Evolutionary conservation across 2,329 filamentous ascomycete species (phyloP).

Genomic region (Cladosporium austrohemisphaericum): DNA sequence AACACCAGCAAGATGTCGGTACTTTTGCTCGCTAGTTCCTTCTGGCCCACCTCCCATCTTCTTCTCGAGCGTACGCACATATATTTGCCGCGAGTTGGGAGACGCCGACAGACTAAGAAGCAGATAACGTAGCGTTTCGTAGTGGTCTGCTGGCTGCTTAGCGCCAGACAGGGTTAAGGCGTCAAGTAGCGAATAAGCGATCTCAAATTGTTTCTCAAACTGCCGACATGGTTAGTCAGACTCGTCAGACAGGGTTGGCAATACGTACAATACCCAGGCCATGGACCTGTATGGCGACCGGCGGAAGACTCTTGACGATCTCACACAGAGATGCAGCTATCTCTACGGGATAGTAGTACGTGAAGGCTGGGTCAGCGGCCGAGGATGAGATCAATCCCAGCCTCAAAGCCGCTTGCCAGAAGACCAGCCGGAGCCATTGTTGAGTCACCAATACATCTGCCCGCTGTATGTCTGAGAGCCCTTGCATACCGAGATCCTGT

Average conservation of each 20-base stretch:
- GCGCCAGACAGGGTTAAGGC: slow-evolving; percentile 15
- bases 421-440: slow-evolving; percentile 21
- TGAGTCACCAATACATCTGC: slow-evolving; percentile 21
- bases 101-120: slow-evolving; percentile 17
- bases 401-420: slow-evolving; percentile 22
- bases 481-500: slow-evolving; percentile 13
- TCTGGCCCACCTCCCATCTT: slow-evolving; percentile 17
- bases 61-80: slow-evolving; percentile 20
- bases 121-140: slow-evolving; percentile 18
- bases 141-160: slow-evolving; percentile 13
- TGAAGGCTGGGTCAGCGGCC: slow-evolving; percentile 16
- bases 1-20: slow-evolving; percentile 16
- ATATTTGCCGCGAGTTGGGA: slow-evolving; percentile 19
- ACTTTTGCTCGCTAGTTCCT: slow-evolving; percentile 14
- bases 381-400: slow-evolving; percentile 17
- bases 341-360: slow-evolving; percentile 19
- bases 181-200: slow-evolving; percentile 20
- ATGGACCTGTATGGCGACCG: slow-evolving; percentile 19
- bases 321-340: slow-evolving; percentile 18
- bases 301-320: slow-evolving; percentile 17
- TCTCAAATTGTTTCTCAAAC: slow-evolving; percentile 23
- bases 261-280: slow-evolving; percentile 13
- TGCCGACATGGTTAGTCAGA: not conserved
- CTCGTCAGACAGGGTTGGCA: not conserved
- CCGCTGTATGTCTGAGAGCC: slow-evolving; percentile 17